A percentile compares a stretch with the other conserved stretches of the same genome.
These are phyloP conservation scores for Arthrocladium fulminans DNA, from an alignment of 2,329 filamentous ascomycete species.

Conservation along the genomic window DNA sequence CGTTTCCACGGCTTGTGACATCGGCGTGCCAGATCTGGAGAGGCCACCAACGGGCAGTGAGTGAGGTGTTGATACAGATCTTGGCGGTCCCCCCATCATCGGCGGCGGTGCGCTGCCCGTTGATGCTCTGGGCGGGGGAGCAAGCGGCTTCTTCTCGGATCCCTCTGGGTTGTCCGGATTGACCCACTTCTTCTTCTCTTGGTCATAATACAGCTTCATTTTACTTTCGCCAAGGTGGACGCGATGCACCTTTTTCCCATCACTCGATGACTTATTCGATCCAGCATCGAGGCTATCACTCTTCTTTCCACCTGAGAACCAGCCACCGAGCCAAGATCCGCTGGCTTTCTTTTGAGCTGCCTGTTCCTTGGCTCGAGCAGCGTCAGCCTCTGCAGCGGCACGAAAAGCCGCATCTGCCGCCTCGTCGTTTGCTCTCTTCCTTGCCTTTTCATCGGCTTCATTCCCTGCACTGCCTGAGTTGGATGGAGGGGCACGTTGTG, in stretches of 20 bases:
- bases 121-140: slow-evolving; percentile 50
- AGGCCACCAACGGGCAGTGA: neutral
- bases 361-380: slow-evolving; percentile 34
- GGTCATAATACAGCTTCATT: slow-evolving; percentile 87
- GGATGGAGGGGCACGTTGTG: neutral
- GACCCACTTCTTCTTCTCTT: slow-evolving; percentile 94
- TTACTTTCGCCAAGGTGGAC: slow-evolving; percentile 88
- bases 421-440: slow-evolving; percentile 21
- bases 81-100: slow-evolving; percentile 3
- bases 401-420: slow-evolving; percentile 24
- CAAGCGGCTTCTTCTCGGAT: slow-evolving; percentile 57
- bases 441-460: slow-evolving; percentile 14
- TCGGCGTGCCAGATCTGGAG: slow-evolving; percentile 3
- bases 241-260: slow-evolving; percentile 54
- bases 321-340: slow-evolving; percentile 67
- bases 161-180: slow-evolving; percentile 78
- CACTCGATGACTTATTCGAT: slow-evolving; percentile 15
- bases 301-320: slow-evolving; percentile 62
- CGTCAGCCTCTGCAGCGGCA: slow-evolving; percentile 22
- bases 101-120: neutral
- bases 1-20: neutral
- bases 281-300: slow-evolving; percentile 53
- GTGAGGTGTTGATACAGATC: neutral
- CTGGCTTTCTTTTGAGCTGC: slow-evolving; percentile 23
- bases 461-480: no score